These are phyloP conservation scores for Salix arbutifolia DNA, from an alignment of 345 rosid species.

Conservation along the genomic window DNA sequence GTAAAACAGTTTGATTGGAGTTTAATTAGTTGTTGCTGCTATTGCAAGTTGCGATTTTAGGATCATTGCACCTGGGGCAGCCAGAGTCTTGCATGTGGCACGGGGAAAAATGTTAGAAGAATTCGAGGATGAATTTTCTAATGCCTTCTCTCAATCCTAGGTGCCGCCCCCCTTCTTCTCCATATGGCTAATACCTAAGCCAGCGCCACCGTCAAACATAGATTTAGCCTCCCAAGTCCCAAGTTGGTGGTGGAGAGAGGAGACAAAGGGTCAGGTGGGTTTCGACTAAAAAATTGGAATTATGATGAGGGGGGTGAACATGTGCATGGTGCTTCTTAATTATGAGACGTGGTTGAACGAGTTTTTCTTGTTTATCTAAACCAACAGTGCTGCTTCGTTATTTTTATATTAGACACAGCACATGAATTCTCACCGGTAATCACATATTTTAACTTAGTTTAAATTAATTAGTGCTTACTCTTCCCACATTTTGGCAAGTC, in stretches of 20 bases:
- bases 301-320: slow-evolving; percentile 16
- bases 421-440: neutral
- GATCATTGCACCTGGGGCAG: slow-evolving; percentile 47
- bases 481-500: slow-evolving; percentile 26
- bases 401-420: neutral
- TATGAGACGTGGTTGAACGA: neutral
- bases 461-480: neutral
- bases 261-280: slow-evolving; percentile 7
- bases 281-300: slow-evolving; percentile 4
- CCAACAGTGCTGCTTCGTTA: no score
- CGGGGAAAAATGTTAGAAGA: neutral
- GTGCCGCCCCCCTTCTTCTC: slow-evolving; percentile 33
- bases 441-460: neutral
- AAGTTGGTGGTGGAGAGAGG: neutral
- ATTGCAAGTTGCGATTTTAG: slow-evolving; percentile 12
- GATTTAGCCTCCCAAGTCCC: slow-evolving; percentile 33
- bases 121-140: no score
- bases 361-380: neutral
- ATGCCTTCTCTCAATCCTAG: slow-evolving; percentile 22
- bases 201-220: neutral
- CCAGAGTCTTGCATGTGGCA: slow-evolving; percentile 39
- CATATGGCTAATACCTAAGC: neutral
- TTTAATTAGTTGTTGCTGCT: neutral
- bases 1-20: slow-evolving; percentile 28
- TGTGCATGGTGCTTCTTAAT: slow-evolving; percentile 15